Percentiles rank a stretch among this genome's conserved stretches.
These are phyloP conservation scores for Jaltomata sinuosa DNA, from an alignment of 257 asterid genomes.

Conservation along the genomic window DNA sequence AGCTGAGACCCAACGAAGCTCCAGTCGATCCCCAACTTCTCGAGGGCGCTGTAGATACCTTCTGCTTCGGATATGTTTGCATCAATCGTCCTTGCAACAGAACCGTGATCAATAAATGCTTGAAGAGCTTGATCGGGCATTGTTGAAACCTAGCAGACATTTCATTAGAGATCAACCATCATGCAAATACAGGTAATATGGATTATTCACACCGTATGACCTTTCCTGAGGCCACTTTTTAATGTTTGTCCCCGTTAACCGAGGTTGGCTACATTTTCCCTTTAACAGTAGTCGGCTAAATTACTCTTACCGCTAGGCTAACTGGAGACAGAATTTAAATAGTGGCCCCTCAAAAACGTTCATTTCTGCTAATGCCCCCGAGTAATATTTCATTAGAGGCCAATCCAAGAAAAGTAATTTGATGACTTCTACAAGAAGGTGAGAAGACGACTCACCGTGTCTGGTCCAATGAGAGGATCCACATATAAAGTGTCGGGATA, in stretches of 20 bases:
- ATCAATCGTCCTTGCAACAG: constrained; percentile 88
- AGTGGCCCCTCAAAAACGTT: background rate
- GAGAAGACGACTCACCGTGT: constrained; percentile 64
- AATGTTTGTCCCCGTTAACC: background rate
- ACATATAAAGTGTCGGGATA: constrained; percentile 93
- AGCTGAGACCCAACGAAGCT: constrained; percentile 69
- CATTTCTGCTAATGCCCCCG: background rate
- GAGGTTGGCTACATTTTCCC: background rate
- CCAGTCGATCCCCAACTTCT: constrained; percentile 97
- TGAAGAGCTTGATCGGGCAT: constrained; percentile 99
- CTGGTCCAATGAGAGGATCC: constrained; percentile 99
- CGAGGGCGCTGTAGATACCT: constrained; percentile 80
- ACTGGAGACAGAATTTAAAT: too few relatives aligned
- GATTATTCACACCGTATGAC: background rate
- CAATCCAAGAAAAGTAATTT: background rate
- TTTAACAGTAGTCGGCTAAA: background rate
- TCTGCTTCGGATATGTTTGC: constrained; percentile 84
- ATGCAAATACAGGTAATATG: background rate
- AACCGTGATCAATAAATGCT: constrained; percentile 89
- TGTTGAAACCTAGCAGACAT: constrained; percentile 62
- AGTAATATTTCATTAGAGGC: background rate
- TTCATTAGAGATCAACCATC: background rate
- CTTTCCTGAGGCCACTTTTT: background rate
- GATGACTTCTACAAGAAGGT: background rate
- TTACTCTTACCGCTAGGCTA: too few relatives aligned